Conservation (phyloP, 2,329 filamentous ascomycete species). For the Dothistroma pini region DNA sequence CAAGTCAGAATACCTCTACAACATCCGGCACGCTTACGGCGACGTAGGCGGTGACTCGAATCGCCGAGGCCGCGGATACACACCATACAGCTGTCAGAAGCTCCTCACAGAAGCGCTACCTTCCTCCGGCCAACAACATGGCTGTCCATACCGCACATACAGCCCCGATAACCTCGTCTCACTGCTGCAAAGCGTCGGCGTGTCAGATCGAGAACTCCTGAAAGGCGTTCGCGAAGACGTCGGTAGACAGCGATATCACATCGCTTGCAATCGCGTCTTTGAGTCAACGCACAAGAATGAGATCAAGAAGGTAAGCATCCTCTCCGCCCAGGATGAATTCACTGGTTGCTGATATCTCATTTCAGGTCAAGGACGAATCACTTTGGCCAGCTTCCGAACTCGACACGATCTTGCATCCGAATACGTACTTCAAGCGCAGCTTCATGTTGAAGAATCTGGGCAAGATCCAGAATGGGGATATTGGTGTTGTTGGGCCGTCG, state of each 20-base stretch:
- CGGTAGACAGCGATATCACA: constrained; percentile 81
- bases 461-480: constrained; percentile 38
- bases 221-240: constrained; percentile 85
- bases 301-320: constrained; percentile 42
- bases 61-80: constrained; percentile 79
- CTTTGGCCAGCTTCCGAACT: constrained; percentile 62
- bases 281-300: constrained; percentile 72
- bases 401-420: constrained; percentile 95
- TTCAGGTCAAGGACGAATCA: constrained; percentile 44
- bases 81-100: constrained; percentile 91
- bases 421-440: constrained; percentile 96
- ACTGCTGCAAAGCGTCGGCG: constrained; percentile 72
- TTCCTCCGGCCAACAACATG: constrained; percentile 77
- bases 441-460: constrained; percentile 80
- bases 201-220: constrained; percentile 72
- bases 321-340: neutral
- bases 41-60: constrained; percentile 93
- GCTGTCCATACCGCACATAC: constrained; percentile 96
- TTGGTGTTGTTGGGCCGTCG: constrained; percentile 36
- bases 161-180: constrained; percentile 77
- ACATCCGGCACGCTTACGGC: constrained; percentile 90
- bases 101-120: constrained; percentile 87
- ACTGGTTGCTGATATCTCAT: constrained; percentile 9
- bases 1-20: constrained; percentile 97
- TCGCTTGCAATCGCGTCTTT: constrained; percentile 95